phyloP scores from a whole-genome alignment of 495 filamentous ascomycete species.

The Glonium stellatum region DNA sequence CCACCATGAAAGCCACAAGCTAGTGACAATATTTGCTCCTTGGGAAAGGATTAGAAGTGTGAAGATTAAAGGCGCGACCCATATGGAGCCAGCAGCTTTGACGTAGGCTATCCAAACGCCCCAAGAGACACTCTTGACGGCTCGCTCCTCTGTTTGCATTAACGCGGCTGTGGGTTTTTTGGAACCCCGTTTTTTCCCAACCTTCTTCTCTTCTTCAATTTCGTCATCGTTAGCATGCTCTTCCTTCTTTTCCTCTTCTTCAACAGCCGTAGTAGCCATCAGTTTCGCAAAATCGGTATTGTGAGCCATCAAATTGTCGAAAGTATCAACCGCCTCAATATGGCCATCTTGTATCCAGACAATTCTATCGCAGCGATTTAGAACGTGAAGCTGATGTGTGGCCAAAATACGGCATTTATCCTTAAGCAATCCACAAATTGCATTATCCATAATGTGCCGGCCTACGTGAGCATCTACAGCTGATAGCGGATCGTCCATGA shows the following conservation, averaged over 20 bases:
- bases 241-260: slow-evolving; percentile 51
- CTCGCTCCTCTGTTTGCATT: slow-evolving; percentile 89
- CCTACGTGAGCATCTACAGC: slow-evolving; percentile 56
- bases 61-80: slow-evolving; percentile 60
- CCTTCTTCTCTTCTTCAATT: slow-evolving; percentile 42
- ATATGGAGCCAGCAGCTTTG: slow-evolving; percentile 66
- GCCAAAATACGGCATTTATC: slow-evolving; percentile 86
- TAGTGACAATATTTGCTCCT: slow-evolving; percentile 77
- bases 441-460: slow-evolving; percentile 91
- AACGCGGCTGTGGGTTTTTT: slow-evolving; percentile 54
- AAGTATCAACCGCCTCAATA: slow-evolving; percentile 80
- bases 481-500: slow-evolving; percentile 49
- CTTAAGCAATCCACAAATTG: slow-evolving; percentile 81
- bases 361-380: slow-evolving; percentile 82
- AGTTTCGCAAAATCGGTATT: slow-evolving; percentile 68
- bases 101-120: slow-evolving; percentile 76
- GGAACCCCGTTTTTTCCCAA: slow-evolving; percentile 49
- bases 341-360: slow-evolving; percentile 83
- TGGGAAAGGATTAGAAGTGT: slow-evolving; percentile 63
- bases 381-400: slow-evolving; percentile 90
- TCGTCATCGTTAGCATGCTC: slow-evolving; percentile 40
- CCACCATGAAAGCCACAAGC: slow-evolving; percentile 92
- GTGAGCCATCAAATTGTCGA: slow-evolving; percentile 71
- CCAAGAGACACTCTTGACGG: slow-evolving; percentile 76
- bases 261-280: slow-evolving; percentile 74